Conservation (phyloP, 2,329 filamentous ascomycete species). For the Furcasterigmium furcatum region DNA sequence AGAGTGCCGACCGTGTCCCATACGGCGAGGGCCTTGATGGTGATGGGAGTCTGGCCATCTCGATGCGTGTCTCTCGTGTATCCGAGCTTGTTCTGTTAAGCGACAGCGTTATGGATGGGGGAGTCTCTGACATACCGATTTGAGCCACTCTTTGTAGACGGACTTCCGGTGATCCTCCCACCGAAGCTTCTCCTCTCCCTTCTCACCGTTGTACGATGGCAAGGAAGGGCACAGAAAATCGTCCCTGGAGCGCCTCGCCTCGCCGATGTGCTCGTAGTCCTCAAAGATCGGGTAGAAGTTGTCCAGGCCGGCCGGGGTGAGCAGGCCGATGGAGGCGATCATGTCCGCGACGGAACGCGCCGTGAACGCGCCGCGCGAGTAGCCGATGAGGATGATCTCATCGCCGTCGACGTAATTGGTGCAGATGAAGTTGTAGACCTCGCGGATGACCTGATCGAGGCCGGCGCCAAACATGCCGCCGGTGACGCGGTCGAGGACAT, state of each 20-base stretch:
- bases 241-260: conserved; percentile 11
- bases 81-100: conserved; percentile 15
- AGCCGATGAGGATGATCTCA: conserved; percentile 30
- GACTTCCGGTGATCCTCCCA: conserved; percentile 28
- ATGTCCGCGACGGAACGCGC: conserved; percentile 27
- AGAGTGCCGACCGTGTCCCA: conserved; percentile 47
- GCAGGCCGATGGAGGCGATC: conserved; percentile 12
- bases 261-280: conserved; percentile 19
- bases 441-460: conserved; percentile 22
- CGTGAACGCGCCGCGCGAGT: conserved; percentile 31
- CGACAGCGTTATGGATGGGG: not conserved
- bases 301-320: conserved; percentile 10
- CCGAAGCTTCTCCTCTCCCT: conserved; percentile 21
- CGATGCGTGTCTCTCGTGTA: conserved; percentile 31
- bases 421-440: conserved; percentile 30
- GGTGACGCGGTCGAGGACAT: conserved; percentile 13
- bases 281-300: conserved; percentile 10
- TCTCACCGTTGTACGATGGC: conserved; percentile 16
- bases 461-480: conserved; percentile 21
- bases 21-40: conserved; percentile 46
- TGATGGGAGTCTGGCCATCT: conserved; percentile 28
- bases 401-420: conserved; percentile 28
- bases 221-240: conserved; percentile 20
- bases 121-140: conserved; percentile 18
- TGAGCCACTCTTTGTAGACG: conserved; percentile 31